Evolutionary conservation across 306 rosid genomes (phyloP).

Genomic region (Trifolium pratense): DNA sequence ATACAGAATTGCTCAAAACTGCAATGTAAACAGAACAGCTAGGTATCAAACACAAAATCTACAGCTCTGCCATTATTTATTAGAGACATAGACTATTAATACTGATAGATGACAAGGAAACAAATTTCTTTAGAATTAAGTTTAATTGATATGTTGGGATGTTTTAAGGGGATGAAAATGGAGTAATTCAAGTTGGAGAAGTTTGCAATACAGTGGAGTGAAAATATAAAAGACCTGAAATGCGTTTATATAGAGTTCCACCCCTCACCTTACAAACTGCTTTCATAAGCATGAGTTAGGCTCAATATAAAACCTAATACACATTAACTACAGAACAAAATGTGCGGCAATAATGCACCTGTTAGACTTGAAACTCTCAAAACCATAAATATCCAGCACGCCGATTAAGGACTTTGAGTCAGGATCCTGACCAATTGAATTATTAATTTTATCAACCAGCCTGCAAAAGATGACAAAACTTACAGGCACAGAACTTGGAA

Average conservation of each 20-base stretch:
- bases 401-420: slow-evolving; percentile 86
- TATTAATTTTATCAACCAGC: slow-evolving; percentile 93
- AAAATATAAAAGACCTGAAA: background rate
- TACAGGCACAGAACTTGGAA: slow-evolving; percentile 12
- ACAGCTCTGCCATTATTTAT: slow-evolving; percentile 3
- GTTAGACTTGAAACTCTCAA: slow-evolving; percentile 99
- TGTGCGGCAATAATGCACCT: slow-evolving; percentile 71
- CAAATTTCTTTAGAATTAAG: slow-evolving; percentile 11
- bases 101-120: slow-evolving; percentile 22
- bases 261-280: background rate
- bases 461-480: slow-evolving; percentile 59
- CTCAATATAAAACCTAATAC: background rate
- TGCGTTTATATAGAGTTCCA: background rate
- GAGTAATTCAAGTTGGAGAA: background rate
- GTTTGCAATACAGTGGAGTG: slow-evolving; percentile 18
- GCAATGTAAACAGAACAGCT: slow-evolving; percentile 41
- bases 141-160: slow-evolving; percentile 18
- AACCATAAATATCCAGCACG: slow-evolving; percentile 98
- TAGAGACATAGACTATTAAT: slow-evolving; percentile 26
- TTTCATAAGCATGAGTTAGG: background rate
- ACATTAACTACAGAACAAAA: slow-evolving; percentile 53
- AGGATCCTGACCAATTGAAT: slow-evolving; percentile 95
- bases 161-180: slow-evolving; percentile 13
- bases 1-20: slow-evolving; percentile 99
- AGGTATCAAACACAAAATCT: slow-evolving; percentile 32